Evolutionary conservation across 1,139 yeast genomes (phyloP).

Genomic region (Zygosaccharomyces pseudobailii): DNA sequence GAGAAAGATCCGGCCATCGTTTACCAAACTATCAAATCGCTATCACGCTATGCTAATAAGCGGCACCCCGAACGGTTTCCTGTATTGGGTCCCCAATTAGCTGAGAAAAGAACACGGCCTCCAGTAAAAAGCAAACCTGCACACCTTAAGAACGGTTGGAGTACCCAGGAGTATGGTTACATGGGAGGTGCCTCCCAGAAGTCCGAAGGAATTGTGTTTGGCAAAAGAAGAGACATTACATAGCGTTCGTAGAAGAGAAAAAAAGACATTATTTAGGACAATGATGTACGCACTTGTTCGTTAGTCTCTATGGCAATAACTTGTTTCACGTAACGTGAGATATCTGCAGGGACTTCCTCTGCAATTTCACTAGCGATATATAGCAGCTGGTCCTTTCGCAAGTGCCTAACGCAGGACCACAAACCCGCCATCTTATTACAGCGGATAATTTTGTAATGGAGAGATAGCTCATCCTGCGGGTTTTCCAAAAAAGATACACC

Average conservation of each 20-base stretch:
- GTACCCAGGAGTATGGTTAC: conserved; percentile 54
- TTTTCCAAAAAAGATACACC: conserved; percentile 8
- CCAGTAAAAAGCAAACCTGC: conserved; percentile 31
- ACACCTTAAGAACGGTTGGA: conserved; percentile 45
- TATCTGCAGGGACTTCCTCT: conserved; percentile 28
- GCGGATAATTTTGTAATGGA: conserved; percentile 34
- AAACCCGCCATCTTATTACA: conserved; percentile 39
- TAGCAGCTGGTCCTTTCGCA: conserved; percentile 35
- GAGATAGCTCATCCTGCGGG: conserved; percentile 3
- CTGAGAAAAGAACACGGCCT: conserved; percentile 38
- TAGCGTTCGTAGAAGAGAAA: conserved; percentile 9
- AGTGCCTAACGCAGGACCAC: conserved; percentile 42
- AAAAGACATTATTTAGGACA: not conserved
- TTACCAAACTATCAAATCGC: conserved; percentile 63
- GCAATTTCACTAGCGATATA: conserved; percentile 33
- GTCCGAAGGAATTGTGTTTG: conserved; percentile 47
- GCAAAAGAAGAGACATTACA: conserved; percentile 43
- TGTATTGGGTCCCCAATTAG: conserved; percentile 48
- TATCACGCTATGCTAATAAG: conserved; percentile 58
- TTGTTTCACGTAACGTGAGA: conserved; percentile 29
- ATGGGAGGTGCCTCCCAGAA: conserved; percentile 52
- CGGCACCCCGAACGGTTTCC: conserved; percentile 42
- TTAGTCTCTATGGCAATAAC: conserved; percentile 17
- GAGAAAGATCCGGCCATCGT: conserved; percentile 74
- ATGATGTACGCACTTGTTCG: conserved; percentile 3